Evolutionary conservation across 805 yeast genomes (phyloP).

Genomic region (Wickerhamomyces ciferrii): DNA sequence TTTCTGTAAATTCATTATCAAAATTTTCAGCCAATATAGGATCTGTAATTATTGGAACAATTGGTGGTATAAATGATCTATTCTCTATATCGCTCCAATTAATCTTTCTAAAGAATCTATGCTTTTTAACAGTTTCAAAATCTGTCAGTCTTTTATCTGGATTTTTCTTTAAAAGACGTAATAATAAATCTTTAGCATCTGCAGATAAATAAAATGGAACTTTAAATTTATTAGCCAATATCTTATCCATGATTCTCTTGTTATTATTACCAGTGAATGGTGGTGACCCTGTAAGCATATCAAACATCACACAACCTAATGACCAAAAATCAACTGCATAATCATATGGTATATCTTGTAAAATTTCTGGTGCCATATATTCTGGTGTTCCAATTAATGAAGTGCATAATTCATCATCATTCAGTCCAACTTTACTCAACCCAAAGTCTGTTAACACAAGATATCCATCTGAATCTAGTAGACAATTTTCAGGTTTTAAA

Average conservation of each 20-base stretch:
- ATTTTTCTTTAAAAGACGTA: constrained; percentile 61
- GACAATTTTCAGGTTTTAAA: constrained; percentile 91
- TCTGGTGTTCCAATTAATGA: constrained; percentile 79
- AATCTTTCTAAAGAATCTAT: constrained; percentile 71
- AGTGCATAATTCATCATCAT: constrained; percentile 63
- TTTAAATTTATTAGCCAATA: constrained; percentile 58
- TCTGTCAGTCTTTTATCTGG: constrained; percentile 61
- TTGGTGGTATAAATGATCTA: constrained; percentile 57
- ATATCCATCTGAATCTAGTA: constrained; percentile 92
- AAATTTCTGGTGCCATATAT: constrained; percentile 87
- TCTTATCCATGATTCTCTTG: constrained; percentile 70
- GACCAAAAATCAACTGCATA: constrained; percentile 91
- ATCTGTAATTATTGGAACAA: constrained; percentile 75
- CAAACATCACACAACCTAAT: constrained; percentile 74
- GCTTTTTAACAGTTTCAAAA: constrained; percentile 53
- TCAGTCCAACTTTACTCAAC: constrained; percentile 68
- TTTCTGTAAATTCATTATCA: constrained; percentile 69
- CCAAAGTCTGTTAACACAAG: constrained; percentile 97
- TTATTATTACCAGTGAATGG: constrained; percentile 85
- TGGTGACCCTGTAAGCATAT: constrained; percentile 80
- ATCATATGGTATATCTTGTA: constrained; percentile 72
- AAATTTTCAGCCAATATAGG: constrained; percentile 84
- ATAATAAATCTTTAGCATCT: constrained; percentile 74
- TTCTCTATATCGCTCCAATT: constrained; percentile 59
- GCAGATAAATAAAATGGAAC: constrained; percentile 72